Percentiles rank a stretch among this genome's conserved stretches.
These are phyloP conservation scores for Arachis monticola DNA, from an alignment of 331 rosid genomes.

Conservation along the genomic window DNA sequence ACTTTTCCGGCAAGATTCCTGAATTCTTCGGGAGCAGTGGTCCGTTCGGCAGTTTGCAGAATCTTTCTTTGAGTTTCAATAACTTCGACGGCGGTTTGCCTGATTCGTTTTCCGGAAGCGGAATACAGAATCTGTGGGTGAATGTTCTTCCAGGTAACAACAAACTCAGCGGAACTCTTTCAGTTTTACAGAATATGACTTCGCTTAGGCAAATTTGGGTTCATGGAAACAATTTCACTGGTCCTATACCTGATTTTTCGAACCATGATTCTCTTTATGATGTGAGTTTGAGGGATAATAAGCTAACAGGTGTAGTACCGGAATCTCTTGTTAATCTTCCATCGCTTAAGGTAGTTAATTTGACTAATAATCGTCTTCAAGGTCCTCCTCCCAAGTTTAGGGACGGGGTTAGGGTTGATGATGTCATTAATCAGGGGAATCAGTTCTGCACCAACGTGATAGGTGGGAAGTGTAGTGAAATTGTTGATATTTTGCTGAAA, in stretches of 20 bases:
- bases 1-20: slow-evolving; percentile 58
- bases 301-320: slow-evolving; percentile 75
- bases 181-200: slow-evolving; percentile 64
- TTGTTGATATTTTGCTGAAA: slow-evolving; percentile 57
- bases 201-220: slow-evolving; percentile 59
- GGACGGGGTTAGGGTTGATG: slow-evolving; percentile 42
- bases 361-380: slow-evolving; percentile 78
- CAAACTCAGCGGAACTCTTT: slow-evolving; percentile 72
- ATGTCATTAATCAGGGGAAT: slow-evolving; percentile 37
- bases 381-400: slow-evolving; percentile 69
- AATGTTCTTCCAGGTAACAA: slow-evolving; percentile 54
- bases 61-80: slow-evolving; percentile 55
- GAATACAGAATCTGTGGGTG: slow-evolving; percentile 56
- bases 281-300: slow-evolving; percentile 69
- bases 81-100: slow-evolving; percentile 69
- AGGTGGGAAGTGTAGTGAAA: slow-evolving; percentile 56
- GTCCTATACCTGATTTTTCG: slow-evolving; percentile 77
- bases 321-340: slow-evolving; percentile 50
- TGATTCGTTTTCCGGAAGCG: slow-evolving; percentile 49
- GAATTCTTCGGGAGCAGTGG: slow-evolving; percentile 45
- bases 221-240: slow-evolving; percentile 66
- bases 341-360: slow-evolving; percentile 49
- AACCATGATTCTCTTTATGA: slow-evolving; percentile 38
- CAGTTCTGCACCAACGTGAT: slow-evolving; percentile 52
- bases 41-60: slow-evolving; percentile 47